Conservation (phyloP, 257 asterid genomes). For the Marsdenia floribunda region DNA sequence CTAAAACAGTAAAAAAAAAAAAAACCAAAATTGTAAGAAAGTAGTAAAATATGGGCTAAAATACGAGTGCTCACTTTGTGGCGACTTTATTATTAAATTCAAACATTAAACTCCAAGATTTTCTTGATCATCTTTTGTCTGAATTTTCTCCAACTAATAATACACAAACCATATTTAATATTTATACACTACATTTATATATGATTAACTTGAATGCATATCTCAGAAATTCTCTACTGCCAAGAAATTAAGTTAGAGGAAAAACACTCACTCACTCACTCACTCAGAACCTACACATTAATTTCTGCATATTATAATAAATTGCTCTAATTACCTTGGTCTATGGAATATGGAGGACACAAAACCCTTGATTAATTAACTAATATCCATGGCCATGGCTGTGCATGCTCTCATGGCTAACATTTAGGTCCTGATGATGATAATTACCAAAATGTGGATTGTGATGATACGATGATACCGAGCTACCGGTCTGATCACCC, state of each 20-base stretch:
- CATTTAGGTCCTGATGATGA: slow-evolving; percentile 62
- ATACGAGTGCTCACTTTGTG: neutral
- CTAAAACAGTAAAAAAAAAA: too few species aligned
- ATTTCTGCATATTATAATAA: neutral
- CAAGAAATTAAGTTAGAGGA: slow-evolving; percentile 17
- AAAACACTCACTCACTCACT: slow-evolving; percentile 12
- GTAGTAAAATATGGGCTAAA: too few species aligned
- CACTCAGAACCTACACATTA: neutral
- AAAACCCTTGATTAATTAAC: neutral
- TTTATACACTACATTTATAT: neutral
- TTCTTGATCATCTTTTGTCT: neutral
- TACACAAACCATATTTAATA: neutral
- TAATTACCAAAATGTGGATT: slow-evolving; percentile 35
- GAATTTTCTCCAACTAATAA: neutral
- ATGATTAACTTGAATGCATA: neutral
- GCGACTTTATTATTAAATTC: neutral
- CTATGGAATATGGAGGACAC: neutral
- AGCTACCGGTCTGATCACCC: slow-evolving; percentile 42
- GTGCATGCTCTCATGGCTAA: slow-evolving; percentile 50
- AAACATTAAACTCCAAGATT: neutral
- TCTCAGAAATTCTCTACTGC: neutral
- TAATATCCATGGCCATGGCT: slow-evolving; percentile 40
- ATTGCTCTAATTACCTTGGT: neutral
- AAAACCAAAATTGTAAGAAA: too few species aligned
- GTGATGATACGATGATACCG: slow-evolving; percentile 35